Base-by-base conservation (phyloP, 371 early-diverging fungal genomes). In the Conidiobolus incongruus region DNA sequence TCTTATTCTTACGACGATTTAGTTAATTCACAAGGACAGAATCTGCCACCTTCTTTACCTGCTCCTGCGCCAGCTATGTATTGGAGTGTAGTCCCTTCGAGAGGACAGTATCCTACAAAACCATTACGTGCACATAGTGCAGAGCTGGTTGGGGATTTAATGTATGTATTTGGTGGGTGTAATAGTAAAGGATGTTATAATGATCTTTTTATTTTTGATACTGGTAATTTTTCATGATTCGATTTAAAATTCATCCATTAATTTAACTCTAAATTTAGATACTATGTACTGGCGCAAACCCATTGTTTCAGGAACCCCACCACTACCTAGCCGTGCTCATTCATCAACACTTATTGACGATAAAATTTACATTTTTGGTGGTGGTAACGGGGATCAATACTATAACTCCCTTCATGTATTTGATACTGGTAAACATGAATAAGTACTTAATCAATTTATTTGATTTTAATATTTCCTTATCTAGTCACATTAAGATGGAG, bases 161-260 rank as follows among this genome's bases (percentile, higher is more conserved):
- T 89, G 17, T 85, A 66, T 52, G 70, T 89, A 11, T 88, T 89
- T 68, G 90, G 88, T 42, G 90, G 90, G 13, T 78, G 83, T 56
- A 80, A 85, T 61, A 66, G 66, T 29, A 58, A 59, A 21, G 61
- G 59, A 12, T 86, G 84, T 49, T 86, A 65, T 49, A 75, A 71
- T 52, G 73, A 74, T 23, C 57, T 88, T 17, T 82, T 75, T 46
- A 65, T 81, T 39, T 68, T 88, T 39, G 89, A 89, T 54, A 63
- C 80, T 30, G 74, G 76, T 72, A 65, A 53, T 49, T 23, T 17
- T 23, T 13, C 7, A 26, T 24, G 3, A 2, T 5, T 2, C n/a
- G 2, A 4, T 24, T 11, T 21, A 30, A 16, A 30, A n/a, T n/a
- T n/a, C n/a, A n/a, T n/a, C n/a, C n/a, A n/a, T n/a, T n/a, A n/a